These are phyloP conservation scores for Dentipellis fragilis DNA, from an alignment of 768 basidiomycete genomes.

Conservation along the genomic window DNA sequence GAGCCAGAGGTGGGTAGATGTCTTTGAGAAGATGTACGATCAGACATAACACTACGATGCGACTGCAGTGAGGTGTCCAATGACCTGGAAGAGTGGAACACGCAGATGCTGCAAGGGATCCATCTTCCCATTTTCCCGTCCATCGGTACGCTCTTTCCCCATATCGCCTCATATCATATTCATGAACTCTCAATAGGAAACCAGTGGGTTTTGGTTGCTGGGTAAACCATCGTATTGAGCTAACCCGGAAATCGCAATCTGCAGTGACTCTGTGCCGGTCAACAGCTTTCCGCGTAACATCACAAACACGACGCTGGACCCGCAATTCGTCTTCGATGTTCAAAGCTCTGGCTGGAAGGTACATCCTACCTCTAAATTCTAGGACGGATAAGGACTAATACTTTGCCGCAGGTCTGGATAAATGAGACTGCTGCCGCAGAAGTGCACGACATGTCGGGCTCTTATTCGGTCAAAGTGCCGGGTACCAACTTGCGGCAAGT, in stretches of 20 bases:
- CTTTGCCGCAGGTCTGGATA: too few species aligned
- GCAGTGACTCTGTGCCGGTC: constrained; percentile 46
- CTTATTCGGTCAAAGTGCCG: constrained; percentile 38
- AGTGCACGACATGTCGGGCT: constrained; percentile 39
- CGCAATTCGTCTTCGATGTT: constrained; percentile 50
- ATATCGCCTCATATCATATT: not conserved
- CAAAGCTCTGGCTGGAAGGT: constrained; percentile 41
- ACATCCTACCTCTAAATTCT: constrained; percentile 1
- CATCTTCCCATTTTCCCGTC: constrained; percentile 35
- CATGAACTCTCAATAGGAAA: constrained; percentile 19
- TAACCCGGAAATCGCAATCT: not conserved
- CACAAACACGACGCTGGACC: constrained; percentile 24
- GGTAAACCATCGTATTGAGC: not conserved
- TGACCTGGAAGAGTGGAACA: constrained; percentile 37
- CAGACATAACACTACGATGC: not conserved
- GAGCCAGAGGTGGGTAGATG: constrained; percentile 27
- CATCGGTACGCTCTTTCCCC: constrained; percentile 27
- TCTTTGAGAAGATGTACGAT: not conserved
- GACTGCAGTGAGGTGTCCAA: constrained; percentile 20
- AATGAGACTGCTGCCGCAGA: constrained; percentile 10
- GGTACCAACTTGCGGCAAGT: constrained; percentile 38
- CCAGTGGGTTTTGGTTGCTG: constrained; percentile 26
- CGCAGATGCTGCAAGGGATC: constrained; percentile 32
- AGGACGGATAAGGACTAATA: too few species aligned
- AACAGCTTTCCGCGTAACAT: constrained; percentile 45